Base-by-base conservation (phyloP, 192 early-diverging fungal species). In the Mortierella antarctica region DNA sequence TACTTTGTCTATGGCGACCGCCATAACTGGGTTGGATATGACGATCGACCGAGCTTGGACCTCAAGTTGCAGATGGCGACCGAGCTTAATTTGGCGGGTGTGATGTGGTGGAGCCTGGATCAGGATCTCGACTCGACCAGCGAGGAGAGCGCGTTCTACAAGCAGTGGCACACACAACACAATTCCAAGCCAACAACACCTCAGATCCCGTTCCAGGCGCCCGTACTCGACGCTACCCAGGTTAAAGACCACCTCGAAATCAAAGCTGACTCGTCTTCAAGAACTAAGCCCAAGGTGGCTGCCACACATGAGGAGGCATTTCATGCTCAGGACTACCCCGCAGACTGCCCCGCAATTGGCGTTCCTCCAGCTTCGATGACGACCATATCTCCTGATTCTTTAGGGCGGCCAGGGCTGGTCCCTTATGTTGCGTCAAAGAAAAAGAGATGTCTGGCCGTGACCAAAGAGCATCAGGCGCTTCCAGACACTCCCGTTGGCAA, bases 51-150 rank as follows among this genome's bases (percentile, higher is more conserved):
- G 31, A 79, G 75, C 44, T 10, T 79, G 44, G 68, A 79, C 40
- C 18, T 70, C 23, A 71, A 79, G 45, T 47, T 79, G 39, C 75
- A 79, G 41, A 48, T 79, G 44, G 69, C 61, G 31, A 70, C 68
- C 12, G 75, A 79, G 46, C 39, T 65, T 5, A 47, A 71, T 18
- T 51, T 79, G 6, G 75, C 75, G 3, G 75, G 75, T 7, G 69
- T 71, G 14, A 79, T 71, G 75, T 79, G 75, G 75, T 71, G 75
- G 75, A 79, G 75, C 23, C 50, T 79, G 20, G 75, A 79, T 49
- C 68, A 71, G 69, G 75, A 79, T 48, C 46, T 79, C 39, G 75
- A 79, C 39, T 17, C 18, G 18, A 64, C 75, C 7, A 79, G 75
- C 39, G 31, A 66, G 7, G 45, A 54, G 13, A 14, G 14, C 1